Evolutionary conservation across 1,139 yeast species (phyloP).

Genomic region (Starmera stellimalicola): DNA sequence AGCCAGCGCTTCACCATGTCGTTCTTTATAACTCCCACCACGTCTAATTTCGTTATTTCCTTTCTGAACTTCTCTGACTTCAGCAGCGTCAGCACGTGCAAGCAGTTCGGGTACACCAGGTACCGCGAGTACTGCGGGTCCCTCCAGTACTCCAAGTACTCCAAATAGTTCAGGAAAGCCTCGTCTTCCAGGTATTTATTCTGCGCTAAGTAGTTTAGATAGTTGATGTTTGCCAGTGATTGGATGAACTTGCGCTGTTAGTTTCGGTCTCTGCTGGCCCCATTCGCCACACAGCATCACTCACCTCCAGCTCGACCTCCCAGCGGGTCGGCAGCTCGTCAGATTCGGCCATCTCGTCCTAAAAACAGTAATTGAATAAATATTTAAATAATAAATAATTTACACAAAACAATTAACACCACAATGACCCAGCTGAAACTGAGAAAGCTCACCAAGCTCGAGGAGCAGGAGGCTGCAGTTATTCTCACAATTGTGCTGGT

Average conservation of each 20-base stretch:
- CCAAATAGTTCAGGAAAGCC: conserved; percentile 48
- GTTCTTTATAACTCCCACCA: conserved; percentile 52
- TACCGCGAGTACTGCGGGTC: conserved; percentile 55
- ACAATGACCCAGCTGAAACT: too few species aligned
- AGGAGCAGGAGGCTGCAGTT: too few species aligned
- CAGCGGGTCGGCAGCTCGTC: conserved; percentile 52
- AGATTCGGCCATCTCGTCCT: not conserved
- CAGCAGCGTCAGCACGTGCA: conserved; percentile 49
- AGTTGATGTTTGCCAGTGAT: conserved; percentile 65
- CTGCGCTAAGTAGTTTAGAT: conserved; percentile 57
- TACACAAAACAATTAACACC: not conserved
- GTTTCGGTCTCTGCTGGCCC: conserved; percentile 4
- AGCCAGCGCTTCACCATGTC: conserved; percentile 75
- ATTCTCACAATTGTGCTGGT: too few species aligned
- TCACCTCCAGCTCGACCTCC: conserved; percentile 58
- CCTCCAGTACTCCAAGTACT: conserved; percentile 63
- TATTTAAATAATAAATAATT: not conserved
- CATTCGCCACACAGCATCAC: conserved; percentile 10
- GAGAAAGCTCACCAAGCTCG: too few species aligned
- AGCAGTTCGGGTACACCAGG: conserved; percentile 64
- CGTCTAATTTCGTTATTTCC: conserved; percentile 47
- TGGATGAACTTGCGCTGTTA: conserved; percentile 42
- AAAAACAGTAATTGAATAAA: not conserved
- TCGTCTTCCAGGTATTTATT: conserved; percentile 45
- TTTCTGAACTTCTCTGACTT: conserved; percentile 48